These are phyloP conservation scores for Fragilaria crotonensis DNA, from an alignment of 108 stramenopile genomes.

Conservation along the genomic window DNA sequence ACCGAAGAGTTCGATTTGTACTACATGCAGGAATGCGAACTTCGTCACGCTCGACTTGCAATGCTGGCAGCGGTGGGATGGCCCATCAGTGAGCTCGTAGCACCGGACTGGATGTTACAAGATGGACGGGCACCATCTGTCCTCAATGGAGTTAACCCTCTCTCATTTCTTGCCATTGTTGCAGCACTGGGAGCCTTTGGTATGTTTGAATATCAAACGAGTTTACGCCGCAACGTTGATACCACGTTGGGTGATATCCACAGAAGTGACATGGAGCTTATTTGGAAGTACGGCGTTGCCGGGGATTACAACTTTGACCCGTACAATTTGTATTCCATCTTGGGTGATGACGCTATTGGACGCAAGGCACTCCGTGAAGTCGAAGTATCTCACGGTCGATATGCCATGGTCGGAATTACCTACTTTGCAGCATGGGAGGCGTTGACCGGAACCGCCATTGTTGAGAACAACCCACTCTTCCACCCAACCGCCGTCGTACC, in stretches of 20 bases:
- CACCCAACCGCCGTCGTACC: constrained; percentile 66
- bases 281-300: constrained; percentile 75
- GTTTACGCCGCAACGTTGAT: constrained; percentile 35
- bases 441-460: constrained; percentile 61
- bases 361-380: constrained; percentile 72
- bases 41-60: constrained; percentile 68
- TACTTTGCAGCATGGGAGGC: constrained; percentile 67
- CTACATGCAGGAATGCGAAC: constrained; percentile 53
- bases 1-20: constrained; percentile 50
- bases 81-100: constrained; percentile 68
- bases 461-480: constrained; percentile 78
- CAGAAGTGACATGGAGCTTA: constrained; percentile 48
- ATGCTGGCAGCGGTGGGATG: constrained; percentile 79
- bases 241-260: constrained; percentile 55
- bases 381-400: constrained; percentile 73
- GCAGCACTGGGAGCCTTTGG: constrained; percentile 52
- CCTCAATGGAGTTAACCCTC: constrained; percentile 72
- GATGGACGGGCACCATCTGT: constrained; percentile 53
- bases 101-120: constrained; percentile 60
- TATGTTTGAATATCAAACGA: constrained; percentile 63
- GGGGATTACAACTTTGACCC: constrained; percentile 86
- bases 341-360: constrained; percentile 61
- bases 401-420: constrained; percentile 75
- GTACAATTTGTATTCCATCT: constrained; percentile 43
- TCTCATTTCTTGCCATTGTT: constrained; percentile 44